Base-by-base conservation (phyloP, 768 basidiomycete genomes). In the Termitomyces sp. region DNA sequence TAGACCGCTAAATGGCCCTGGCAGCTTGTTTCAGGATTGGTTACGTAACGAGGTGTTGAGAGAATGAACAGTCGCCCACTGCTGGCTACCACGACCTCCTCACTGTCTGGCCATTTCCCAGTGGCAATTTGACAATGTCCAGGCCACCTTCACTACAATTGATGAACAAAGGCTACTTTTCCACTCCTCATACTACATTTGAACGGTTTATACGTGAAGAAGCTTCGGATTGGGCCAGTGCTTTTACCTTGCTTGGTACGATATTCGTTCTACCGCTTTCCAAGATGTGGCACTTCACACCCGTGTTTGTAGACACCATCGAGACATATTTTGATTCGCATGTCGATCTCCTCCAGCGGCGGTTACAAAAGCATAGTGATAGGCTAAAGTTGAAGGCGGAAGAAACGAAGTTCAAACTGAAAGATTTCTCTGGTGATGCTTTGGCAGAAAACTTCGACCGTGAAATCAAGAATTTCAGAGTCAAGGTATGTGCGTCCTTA, bases 321-420 rank as follows among this genome's bases (percentile, higher is more conserved):
- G 94, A 97, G 73, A 97, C 94, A 0, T 97, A 89, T 68, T 96
- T 94, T 68, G 94, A 98, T 74, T 93, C 94, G 1, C 87, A 90
- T 68, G 76, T 91, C 61, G 90, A 91, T 68, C 78, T 92, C 16
- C 71, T 91, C 3, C 90, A 96, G 69, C 85, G 94, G 43, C 85
- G 85, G 57, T 79, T 96, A 30, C 88, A 91, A 71, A 94, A 89
- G 56, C 93, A 94, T 66, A 85, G 90, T 63, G 90, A 94, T 60
- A 79, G 83, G 48, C 78, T 97, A 55, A 94, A 91, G 76, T 74
- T 82, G 69, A 84, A 84, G 63, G 94, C 94, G 0, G 92, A 92
- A 63, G 86, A 88, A 36, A 51, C 50, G 63, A 85, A 87, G 3
- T 83, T 92, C 64, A 92, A 88, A 74, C 80, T 85, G 57, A 83